These are phyloP conservation scores for Tetrahymena thermophila DNA, from an alignment of 73 alveolate species.

Conservation along the genomic window DNA sequence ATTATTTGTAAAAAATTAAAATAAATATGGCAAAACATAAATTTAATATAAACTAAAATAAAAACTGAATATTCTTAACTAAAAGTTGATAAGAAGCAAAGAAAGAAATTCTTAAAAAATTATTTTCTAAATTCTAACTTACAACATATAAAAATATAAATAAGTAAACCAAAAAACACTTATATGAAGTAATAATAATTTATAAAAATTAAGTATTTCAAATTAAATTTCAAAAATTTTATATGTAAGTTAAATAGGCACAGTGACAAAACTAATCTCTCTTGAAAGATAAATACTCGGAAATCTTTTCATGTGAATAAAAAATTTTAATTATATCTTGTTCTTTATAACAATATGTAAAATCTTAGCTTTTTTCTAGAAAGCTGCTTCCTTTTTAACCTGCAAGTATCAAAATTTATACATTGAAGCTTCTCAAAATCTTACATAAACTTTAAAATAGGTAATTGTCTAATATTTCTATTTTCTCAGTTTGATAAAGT, in stretches of 20 bases:
- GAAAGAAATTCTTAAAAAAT: not conserved
- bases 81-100: too few species aligned
- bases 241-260: not conserved
- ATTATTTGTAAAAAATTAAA: too few species aligned
- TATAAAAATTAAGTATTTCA: not conserved
- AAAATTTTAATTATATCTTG: not conserved
- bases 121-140: too few species aligned
- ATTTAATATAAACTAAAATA: not conserved
- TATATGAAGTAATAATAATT: too few species aligned
- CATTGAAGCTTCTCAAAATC: not conserved
- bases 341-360: not conserved
- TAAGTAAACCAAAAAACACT: not conserved
- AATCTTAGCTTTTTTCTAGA: not conserved
- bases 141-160: too few species aligned
- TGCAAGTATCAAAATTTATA: not conserved
- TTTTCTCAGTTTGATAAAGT: not conserved
- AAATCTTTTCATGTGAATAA: not conserved
- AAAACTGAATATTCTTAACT: too few species aligned
- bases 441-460: not conserved
- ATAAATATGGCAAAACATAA: not conserved
- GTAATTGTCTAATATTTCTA: not conserved
- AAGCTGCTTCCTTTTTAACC: not conserved
- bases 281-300: not conserved
- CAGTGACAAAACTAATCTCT: not conserved
- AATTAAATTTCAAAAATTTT: not conserved